Evolutionary conservation across 148 eudicot genomes (phyloP).

Genomic region (Camellia lanceoleosa): DNA sequence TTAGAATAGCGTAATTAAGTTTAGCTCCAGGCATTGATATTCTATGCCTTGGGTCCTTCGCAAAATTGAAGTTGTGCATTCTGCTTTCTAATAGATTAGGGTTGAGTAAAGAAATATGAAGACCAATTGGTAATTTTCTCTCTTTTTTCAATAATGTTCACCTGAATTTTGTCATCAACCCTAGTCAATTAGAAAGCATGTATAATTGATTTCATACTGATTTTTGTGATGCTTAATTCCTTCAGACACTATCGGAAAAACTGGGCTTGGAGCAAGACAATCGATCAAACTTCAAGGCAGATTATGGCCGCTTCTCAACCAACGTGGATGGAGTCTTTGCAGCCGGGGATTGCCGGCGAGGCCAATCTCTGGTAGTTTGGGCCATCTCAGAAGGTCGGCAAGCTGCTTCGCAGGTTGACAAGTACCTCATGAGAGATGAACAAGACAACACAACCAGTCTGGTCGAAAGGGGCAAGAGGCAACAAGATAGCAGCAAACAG

Average conservation of each 20-base stretch:
- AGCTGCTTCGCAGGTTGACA: constrained; percentile 89
- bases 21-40: too few species aligned
- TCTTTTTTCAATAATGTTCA: not conserved
- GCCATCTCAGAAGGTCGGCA: constrained; percentile 90
- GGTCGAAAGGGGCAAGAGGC: constrained; percentile 26
- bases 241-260: constrained; percentile 60
- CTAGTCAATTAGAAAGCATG: too few species aligned
- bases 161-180: too few species aligned
- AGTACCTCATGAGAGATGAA: constrained; percentile 57
- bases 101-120: not conserved
- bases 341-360: constrained; percentile 95
- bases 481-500: constrained; percentile 32
- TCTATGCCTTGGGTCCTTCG: too few species aligned
- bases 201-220: constrained; percentile 22
- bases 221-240: constrained; percentile 23
- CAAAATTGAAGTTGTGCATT: too few species aligned
- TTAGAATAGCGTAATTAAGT: too few species aligned
- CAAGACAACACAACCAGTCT: constrained; percentile 19
- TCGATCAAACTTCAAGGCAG: constrained; percentile 76
- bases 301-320: constrained; percentile 47
- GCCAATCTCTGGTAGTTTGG: constrained; percentile 98
- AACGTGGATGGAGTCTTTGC: constrained; percentile 88
- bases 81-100: too few species aligned
- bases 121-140: not conserved
- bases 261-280: constrained; percentile 82